phyloP scores from a whole-genome alignment of 352 stramenopile genomes.

The Globisporangium middletonii region DNA sequence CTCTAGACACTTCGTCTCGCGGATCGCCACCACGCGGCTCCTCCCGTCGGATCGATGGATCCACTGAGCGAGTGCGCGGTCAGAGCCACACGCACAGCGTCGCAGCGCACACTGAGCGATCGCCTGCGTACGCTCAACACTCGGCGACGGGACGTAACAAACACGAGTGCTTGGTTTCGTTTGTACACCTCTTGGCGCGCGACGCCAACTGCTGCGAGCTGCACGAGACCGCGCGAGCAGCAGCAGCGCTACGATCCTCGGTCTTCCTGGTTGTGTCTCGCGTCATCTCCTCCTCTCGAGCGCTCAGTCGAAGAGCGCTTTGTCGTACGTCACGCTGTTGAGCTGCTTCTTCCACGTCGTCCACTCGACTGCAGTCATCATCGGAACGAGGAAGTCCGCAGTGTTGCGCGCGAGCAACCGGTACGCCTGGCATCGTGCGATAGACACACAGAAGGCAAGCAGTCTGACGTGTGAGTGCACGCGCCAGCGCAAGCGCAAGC shows the following conservation, averaged over 20 bases:
- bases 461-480: background rate
- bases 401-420: constrained; percentile 71
- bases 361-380: constrained; percentile 82
- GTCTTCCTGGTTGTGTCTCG: background rate
- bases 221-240: too few relatives aligned
- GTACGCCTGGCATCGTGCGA: constrained; percentile 39
- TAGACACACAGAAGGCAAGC: background rate
- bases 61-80: too few relatives aligned
- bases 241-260: background rate
- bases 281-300: background rate
- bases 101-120: too few relatives aligned
- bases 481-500: background rate
- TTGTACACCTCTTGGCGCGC: constrained; percentile 8
- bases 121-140: too few relatives aligned
- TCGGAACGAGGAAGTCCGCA: constrained; percentile 69
- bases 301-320: constrained; percentile 69
- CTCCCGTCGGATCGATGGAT: too few relatives aligned
- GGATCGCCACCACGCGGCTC: background rate
- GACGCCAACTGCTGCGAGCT: too few relatives aligned
- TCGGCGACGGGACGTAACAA: constrained; percentile 8
- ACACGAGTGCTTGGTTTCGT: constrained; percentile 13
- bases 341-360: constrained; percentile 81
- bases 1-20: constrained; percentile 1
- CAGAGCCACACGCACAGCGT: too few relatives aligned
- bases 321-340: constrained; percentile 66